Percentiles rank a stretch among this genome's conserved stretches.
Evolutionary conservation across 192 early-diverging fungal genomes (phyloP).

Genomic region (Paraglomus brasilianum): DNA sequence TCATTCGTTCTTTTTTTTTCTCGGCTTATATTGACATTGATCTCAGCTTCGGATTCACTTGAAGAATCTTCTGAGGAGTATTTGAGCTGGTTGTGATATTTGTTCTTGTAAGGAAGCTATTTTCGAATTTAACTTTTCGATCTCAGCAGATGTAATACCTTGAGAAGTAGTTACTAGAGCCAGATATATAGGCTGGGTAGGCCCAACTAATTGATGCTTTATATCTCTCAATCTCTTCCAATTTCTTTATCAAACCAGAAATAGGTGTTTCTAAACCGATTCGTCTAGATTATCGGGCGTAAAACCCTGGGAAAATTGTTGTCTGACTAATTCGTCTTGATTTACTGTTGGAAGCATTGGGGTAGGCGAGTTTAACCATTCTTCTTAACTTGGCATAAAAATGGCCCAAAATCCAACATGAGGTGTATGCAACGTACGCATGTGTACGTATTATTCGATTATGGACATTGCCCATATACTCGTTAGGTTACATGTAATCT

Average conservation of each 20-base stretch:
- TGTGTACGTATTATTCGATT: too few species aligned
- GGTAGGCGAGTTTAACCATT: constrained; percentile 18
- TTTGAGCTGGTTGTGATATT: neutral
- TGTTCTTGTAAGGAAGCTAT: neutral
- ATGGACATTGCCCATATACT: too few species aligned
- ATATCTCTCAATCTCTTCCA: constrained; percentile 21
- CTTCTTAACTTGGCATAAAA: constrained; percentile 12
- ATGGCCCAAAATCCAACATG: too few species aligned
- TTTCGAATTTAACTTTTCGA: constrained; percentile 12
- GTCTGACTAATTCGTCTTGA: constrained; percentile 20
- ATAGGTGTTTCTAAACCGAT: constrained; percentile 8
- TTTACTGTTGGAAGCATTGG: neutral
- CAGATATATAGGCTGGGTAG: too few species aligned
- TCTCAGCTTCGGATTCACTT: too few species aligned
- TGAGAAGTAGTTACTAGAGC: too few species aligned
- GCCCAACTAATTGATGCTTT: too few species aligned
- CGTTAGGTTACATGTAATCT: too few species aligned
- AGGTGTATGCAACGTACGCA: too few species aligned
- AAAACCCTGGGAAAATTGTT: constrained; percentile 15
- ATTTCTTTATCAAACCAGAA: constrained; percentile 17
- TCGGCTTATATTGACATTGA: too few species aligned
- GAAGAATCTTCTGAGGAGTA: too few species aligned
- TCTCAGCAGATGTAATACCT: neutral
- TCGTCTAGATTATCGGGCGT: neutral
- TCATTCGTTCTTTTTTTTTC: too few species aligned